Percentiles rank a stretch among this genome's conserved stretches.
phyloP scores from a whole-genome alignment of 148 eudicot genomes.

The Rhododendron molle region DNA sequence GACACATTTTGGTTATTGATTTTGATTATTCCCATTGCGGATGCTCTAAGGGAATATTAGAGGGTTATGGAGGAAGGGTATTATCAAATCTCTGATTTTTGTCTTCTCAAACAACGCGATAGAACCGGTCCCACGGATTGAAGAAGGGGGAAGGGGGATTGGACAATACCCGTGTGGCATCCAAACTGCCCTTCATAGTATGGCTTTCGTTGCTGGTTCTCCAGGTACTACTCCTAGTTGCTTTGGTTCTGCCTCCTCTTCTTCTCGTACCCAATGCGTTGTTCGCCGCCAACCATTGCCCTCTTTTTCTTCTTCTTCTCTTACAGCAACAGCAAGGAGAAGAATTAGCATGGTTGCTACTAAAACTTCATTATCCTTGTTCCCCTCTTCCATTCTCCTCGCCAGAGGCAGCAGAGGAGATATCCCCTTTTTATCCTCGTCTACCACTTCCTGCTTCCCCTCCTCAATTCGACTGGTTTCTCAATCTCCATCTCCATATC shows the following conservation, averaged over 20 bases:
- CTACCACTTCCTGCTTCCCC: neutral
- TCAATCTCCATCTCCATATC: neutral
- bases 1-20: no score
- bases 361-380: neutral
- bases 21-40: no score
- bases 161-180: no score
- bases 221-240: no score
- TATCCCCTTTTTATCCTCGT: neutral
- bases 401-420: neutral
- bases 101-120: no score
- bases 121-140: no score
- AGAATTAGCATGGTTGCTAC: neutral
- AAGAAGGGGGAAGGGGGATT: no score
- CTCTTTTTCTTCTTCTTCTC: neutral
- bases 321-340: neutral
- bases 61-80: no score
- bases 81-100: no score
- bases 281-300: neutral
- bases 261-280: neutral
- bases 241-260: neutral
- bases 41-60: no score
- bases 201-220: no score
- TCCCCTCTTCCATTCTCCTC: neutral
- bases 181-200: no score
- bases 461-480: neutral